Evolutionary conservation across 305 asterid genomes (phyloP), one percentile per base, ranked within the genome.

Genomic region (Rubia occidens): DNA sequence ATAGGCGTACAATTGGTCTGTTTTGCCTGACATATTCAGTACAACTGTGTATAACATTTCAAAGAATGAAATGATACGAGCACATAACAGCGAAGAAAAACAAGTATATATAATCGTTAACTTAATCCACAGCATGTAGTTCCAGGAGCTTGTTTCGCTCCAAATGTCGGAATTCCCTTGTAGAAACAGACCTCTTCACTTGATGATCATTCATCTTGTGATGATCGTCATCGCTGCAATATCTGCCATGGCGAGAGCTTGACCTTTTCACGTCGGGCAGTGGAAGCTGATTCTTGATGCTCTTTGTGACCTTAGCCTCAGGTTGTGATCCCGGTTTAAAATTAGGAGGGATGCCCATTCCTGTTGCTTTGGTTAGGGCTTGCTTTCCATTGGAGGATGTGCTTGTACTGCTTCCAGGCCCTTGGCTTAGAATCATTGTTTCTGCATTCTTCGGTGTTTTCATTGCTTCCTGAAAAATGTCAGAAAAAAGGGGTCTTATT

Each of bases 141-240:
- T 82, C 72, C 72, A 75, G 76, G 67, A 71, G 67, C 61, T 68
- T 78, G 74, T 70, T 69, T 17, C 72, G 79, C 55, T 80, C 86
- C 68, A 68, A 67, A 64, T 78, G 77, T 67, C 80, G 70, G 64
- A 71, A 77, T 51, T 82, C 86, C 73, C 88, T 79, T 18, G 85
- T 80, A 29, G 95, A 90, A 42, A 79, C 78, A 40, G 90, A 82
- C 71, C 90, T 84, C 68, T 73, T 87, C 8, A 78, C 85, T 49
- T 58, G 66, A 17, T 56, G 66, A 17, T 56, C 70, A 74, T 75
- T 77, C 77, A 73, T 61, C 78, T 79, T 79, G 73, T 54, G 68
- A 58, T 67, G 17, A 10, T 79, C 78, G 26, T 75, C 84, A 45
- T 42, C 61, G 62, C 39, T 49, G 47, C 5, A 60, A n/a, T 40